These are phyloP conservation scores for Pseudogymnoascus sp. DNA, from an alignment of 2,329 filamentous ascomycete genomes.

Conservation along the genomic window DNA sequence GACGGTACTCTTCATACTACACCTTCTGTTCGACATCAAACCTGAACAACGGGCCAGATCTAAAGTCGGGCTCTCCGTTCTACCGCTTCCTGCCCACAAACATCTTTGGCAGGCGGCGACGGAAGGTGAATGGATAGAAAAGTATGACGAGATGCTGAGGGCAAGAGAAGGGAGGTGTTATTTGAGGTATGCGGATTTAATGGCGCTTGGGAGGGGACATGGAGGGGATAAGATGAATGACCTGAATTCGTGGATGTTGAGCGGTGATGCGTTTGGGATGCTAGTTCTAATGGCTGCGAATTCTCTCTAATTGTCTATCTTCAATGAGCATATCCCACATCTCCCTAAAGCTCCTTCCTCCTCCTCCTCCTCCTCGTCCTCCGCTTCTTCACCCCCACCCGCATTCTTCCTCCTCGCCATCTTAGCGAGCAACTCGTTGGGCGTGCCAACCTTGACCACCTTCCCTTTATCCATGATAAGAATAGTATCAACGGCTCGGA, in stretches of 20 bases:
- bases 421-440: neutral
- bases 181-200: slow-evolving; percentile 18
- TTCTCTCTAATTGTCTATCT: slow-evolving; percentile 5
- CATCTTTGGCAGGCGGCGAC: slow-evolving; percentile 16
- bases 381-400: neutral
- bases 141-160: slow-evolving; percentile 19
- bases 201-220: slow-evolving; percentile 16
- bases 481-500: no score
- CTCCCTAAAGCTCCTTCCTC: slow-evolving; percentile 5
- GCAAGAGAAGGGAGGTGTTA: slow-evolving; percentile 15
- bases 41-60: slow-evolving; percentile 17
- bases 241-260: slow-evolving; percentile 18
- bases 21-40: slow-evolving; percentile 19
- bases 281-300: slow-evolving; percentile 19
- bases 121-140: slow-evolving; percentile 15
- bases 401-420: neutral
- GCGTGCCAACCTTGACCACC: neutral
- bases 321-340: slow-evolving; percentile 8
- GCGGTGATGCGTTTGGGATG: slow-evolving; percentile 18
- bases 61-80: slow-evolving; percentile 17
- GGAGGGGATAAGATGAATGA: slow-evolving; percentile 13
- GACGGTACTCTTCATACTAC: slow-evolving; percentile 17
- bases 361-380: neutral
- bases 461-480: neutral
- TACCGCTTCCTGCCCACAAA: slow-evolving; percentile 18